phyloP scores from a whole-genome alignment of 2,329 filamentous ascomycete genomes.

The Magnaporthiopsis poae region DNA sequence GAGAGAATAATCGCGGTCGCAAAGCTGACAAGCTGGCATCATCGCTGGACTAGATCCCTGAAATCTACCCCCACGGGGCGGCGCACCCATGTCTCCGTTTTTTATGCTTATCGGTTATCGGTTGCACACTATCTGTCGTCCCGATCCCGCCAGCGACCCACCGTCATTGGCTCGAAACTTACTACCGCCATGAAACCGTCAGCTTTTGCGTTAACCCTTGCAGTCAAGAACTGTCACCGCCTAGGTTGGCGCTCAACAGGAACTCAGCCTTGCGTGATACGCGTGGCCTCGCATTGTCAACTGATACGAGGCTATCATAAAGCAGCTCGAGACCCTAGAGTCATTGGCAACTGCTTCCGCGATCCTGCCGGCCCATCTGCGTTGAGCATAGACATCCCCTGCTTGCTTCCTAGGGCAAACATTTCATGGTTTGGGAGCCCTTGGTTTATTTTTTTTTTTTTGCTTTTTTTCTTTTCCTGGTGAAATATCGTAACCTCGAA shows the following conservation, averaged over 20 bases:
- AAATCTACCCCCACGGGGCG: background rate
- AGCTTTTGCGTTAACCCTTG: background rate
- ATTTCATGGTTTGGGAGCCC: background rate
- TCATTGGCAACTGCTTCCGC: background rate
- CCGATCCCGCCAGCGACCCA: background rate
- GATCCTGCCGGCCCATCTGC: background rate
- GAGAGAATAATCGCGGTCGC: background rate
- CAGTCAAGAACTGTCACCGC: background rate
- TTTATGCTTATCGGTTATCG: background rate
- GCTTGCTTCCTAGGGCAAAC: background rate
- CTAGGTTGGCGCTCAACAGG: no score
- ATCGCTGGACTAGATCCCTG: background rate
- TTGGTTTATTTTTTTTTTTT: background rate
- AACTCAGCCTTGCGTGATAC: background rate
- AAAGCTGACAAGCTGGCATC: background rate
- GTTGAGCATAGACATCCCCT: background rate
- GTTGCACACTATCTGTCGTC: no score
- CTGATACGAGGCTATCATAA: background rate
- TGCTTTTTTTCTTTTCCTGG: no score
- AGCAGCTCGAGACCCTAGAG: background rate
- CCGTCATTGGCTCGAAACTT: background rate
- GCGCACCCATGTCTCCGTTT: background rate
- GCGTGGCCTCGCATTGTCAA: background rate
- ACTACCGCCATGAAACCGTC: no score
- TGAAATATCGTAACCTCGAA: background rate